Evolutionary conservation across 208 protist genomes (phyloP).

Genomic region (Crithidia fasciculata): DNA sequence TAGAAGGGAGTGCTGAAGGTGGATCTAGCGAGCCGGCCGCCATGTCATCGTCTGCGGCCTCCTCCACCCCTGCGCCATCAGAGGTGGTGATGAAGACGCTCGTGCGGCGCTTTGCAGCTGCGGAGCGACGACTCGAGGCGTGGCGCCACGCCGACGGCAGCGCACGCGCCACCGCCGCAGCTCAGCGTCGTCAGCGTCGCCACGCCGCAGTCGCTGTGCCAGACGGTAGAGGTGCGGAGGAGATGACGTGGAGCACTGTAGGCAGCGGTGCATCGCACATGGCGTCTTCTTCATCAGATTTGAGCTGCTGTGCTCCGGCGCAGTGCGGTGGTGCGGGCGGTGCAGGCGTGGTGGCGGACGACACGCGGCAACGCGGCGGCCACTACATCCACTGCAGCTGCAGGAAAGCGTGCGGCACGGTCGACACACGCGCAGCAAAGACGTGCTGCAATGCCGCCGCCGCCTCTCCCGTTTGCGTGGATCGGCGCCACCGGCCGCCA

Average conservation of each 20-base stretch:
- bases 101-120: conserved; percentile 29
- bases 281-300: not conserved
- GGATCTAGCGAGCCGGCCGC: not conserved
- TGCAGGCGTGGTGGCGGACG: conserved; percentile 26
- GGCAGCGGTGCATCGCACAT: not conserved
- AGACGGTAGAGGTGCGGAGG: not conserved
- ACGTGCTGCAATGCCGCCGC: not conserved
- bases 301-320: conserved; percentile 1
- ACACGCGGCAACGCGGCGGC: not conserved
- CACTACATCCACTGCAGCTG: not conserved
- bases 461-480: conserved; percentile 10
- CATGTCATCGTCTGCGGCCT: not conserved
- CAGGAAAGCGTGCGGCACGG: not conserved
- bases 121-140: conserved; percentile 23
- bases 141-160: conserved; percentile 19
- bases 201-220: too few relatives aligned
- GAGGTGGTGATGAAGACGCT: conserved; percentile 31
- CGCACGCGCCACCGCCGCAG: not conserved
- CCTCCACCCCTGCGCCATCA: conserved; percentile 11
- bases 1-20: too few relatives aligned
- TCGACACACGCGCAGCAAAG: too few relatives aligned
- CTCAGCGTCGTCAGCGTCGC: not conserved
- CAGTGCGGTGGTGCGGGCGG: conserved; percentile 6
- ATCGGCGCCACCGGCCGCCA: not conserved
- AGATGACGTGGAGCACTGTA: not conserved